Base-by-base conservation (phyloP, 805 yeast genomes). In the Teunomyces pallodes region DNA sequence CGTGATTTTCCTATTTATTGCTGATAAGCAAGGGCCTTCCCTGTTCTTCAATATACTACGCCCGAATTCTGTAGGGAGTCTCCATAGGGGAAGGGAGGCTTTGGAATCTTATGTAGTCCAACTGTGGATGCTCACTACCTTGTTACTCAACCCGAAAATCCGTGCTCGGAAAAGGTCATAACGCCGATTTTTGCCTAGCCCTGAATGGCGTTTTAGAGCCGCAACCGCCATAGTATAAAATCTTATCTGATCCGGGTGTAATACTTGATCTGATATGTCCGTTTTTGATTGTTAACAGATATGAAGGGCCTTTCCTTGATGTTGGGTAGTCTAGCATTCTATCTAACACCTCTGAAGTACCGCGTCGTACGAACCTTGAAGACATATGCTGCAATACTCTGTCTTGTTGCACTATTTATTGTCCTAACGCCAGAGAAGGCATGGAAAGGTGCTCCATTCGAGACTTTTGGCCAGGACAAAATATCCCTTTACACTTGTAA, bases 401-500 rank as follows among this genome's bases (percentile, higher is more conserved):
- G 41, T 38, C 41, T 38, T 7, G 39, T 58, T 10, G 47, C 54
- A 13, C 41, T 48, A 9, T 29, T 60, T 3, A 41, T 53, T 6
- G 46, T 54, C 13, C 35, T 62, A n/a, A 57, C 70, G 0, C 74
- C 74, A 0, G 46, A 54, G 7, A 40, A 33, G 9, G 68, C 70
- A 4, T 36, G 49, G 5, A 32, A 52, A 6, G 65, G 69, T 4
- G 71, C 71, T 5, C 74, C 74, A 1, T 54, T 72, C 40, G 58
- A 59, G 43, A 57, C 49, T 14, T 70, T 55, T 47, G 66, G 70
- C 20, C 49, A 54, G 9, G 54, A 61, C 36, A 58, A 56, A 42
- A 64, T 68, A 6, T 72, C 75, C 4, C 62, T 52, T 30, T 55
- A 55, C 14, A 57, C 69, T 7, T 72, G 77, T 52, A 55, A 52